Conservation (phyloP, 2,329 filamentous ascomycete genomes). For the Orbilia brochopaga region DNA sequence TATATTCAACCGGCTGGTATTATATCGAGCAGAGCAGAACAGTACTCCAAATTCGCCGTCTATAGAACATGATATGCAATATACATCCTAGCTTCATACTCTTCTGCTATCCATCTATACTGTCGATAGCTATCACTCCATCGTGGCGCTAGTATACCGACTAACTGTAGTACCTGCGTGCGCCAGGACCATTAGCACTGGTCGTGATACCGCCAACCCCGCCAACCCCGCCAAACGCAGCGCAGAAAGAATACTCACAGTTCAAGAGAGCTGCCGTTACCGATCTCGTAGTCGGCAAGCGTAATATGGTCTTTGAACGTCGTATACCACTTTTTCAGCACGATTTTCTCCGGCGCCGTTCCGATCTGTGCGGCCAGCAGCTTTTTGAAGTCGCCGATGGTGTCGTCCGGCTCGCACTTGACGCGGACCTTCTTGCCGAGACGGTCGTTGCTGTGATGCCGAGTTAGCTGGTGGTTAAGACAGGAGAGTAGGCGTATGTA, state of each 20-base stretch:
- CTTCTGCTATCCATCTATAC: too few species aligned
- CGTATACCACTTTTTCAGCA: conserved; percentile 54
- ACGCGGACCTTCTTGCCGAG: conserved; percentile 53
- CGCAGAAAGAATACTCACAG: conserved; percentile 48
- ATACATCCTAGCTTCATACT: background rate
- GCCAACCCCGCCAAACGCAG: conserved; percentile 4
- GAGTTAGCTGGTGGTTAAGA: conserved; percentile 51
- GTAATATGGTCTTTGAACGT: conserved; percentile 55
- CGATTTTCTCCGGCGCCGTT: conserved; percentile 54
- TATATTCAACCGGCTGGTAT: too few species aligned
- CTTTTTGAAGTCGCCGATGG: conserved; percentile 54
- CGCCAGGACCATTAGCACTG: conserved; percentile 1
- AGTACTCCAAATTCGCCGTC: background rate
- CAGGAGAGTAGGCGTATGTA: conserved; percentile 57
- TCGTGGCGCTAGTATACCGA: background rate
- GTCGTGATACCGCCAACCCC: background rate
- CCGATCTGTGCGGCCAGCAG: conserved; percentile 54
- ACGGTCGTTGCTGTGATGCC: conserved; percentile 68
- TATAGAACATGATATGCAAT: background rate
- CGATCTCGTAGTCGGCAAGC: conserved; percentile 54
- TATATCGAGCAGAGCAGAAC: too few species aligned
- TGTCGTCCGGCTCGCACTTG: conserved; percentile 55
- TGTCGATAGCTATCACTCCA: too few species aligned
- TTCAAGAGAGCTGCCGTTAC: conserved; percentile 53
- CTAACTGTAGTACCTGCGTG: conserved; percentile 27